phyloP scores from a whole-genome alignment of 441 rosid species.

The Euphorbia celastroides region DNA sequence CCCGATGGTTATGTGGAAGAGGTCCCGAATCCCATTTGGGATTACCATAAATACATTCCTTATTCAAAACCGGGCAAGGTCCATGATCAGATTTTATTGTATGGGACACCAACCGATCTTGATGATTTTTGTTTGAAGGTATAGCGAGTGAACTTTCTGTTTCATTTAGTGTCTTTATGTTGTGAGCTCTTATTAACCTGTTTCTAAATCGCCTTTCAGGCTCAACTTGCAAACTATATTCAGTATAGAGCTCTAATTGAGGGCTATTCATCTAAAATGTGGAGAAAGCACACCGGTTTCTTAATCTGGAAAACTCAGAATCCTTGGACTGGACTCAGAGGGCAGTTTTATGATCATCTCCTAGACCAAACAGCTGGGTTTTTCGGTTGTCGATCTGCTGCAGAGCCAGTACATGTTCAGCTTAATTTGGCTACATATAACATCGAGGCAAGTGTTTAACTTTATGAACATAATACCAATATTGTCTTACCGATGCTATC shows the following conservation, averaged over 20 bases:
- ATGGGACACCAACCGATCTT: conserved; percentile 65
- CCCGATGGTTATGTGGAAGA: conserved; percentile 73
- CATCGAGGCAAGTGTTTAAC: conserved; percentile 52
- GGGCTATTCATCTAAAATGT: conserved; percentile 94
- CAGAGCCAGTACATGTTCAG: conserved; percentile 92
- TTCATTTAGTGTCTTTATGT: conserved; percentile 9
- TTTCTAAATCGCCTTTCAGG: conserved; percentile 38
- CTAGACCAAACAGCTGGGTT: conserved; percentile 95
- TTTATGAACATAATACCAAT: too few relatives aligned
- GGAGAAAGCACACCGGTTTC: conserved; percentile 97
- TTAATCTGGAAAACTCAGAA: conserved; percentile 98
- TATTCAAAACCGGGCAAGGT: conserved; percentile 87
- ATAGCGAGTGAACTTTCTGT: conserved; percentile 13
- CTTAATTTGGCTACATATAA: conserved; percentile 68
- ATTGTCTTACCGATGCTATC: too few relatives aligned
- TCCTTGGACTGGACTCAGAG: conserved; percentile 99
- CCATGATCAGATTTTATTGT: conserved; percentile 75
- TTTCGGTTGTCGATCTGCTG: conserved; percentile 89
- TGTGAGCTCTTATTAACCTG: conserved; percentile 12
- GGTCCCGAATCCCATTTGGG: conserved; percentile 88
- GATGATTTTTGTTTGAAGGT: conserved; percentile 99
- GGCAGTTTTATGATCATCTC: conserved; percentile 95
- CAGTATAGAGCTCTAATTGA: conserved; percentile 93
- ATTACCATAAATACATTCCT: conserved; percentile 89
- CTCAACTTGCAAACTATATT: conserved; percentile 80